These are phyloP conservation scores for Cutaneotrichosporon sp. DNA, from an alignment of 1,284 basidiomycete species.

Conservation along the genomic window DNA sequence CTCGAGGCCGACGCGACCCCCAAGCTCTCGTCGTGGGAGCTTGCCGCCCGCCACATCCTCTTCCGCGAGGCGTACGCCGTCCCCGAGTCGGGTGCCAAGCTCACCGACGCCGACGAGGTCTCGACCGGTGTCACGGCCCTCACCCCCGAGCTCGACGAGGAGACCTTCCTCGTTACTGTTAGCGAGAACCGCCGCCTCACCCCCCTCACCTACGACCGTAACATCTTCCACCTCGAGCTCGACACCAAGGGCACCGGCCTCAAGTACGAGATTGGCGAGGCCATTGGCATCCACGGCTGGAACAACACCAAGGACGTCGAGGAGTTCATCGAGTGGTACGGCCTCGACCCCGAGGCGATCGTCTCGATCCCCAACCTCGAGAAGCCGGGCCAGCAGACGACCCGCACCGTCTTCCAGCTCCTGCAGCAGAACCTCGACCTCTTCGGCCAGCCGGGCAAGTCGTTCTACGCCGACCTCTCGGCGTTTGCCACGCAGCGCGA, in stretches of 20 bases:
- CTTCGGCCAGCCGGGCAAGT: slow-evolving; percentile 93
- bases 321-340: slow-evolving; percentile 91
- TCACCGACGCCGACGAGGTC: slow-evolving; percentile 35
- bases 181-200: slow-evolving; percentile 93
- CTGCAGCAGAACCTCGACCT: slow-evolving; percentile 96
- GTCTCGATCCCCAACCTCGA: slow-evolving; percentile 74
- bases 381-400: slow-evolving; percentile 60
- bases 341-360: slow-evolving; percentile 76
- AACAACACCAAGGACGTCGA: slow-evolving; percentile 87
- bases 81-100: slow-evolving; percentile 53
- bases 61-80: slow-evolving; percentile 73
- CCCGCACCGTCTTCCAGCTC: slow-evolving; percentile 91
- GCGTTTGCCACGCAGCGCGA: slow-evolving; percentile 70
- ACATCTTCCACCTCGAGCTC: slow-evolving; percentile 99
- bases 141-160: slow-evolving; percentile 83
- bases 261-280: slow-evolving; percentile 95
- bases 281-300: slow-evolving; percentile 96
- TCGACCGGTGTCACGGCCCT: slow-evolving; percentile 63
- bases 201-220: slow-evolving; percentile 92
- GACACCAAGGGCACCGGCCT: slow-evolving; percentile 88
- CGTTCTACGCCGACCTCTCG: slow-evolving; percentile 88
- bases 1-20: slow-evolving; percentile 47
- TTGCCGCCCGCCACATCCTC: slow-evolving; percentile 83
- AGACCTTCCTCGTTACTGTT: slow-evolving; percentile 91
- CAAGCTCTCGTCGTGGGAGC: slow-evolving; percentile 65